phyloP scores from a whole-genome alignment of 345 rosid species.

The Mercurialis annua region DNA sequence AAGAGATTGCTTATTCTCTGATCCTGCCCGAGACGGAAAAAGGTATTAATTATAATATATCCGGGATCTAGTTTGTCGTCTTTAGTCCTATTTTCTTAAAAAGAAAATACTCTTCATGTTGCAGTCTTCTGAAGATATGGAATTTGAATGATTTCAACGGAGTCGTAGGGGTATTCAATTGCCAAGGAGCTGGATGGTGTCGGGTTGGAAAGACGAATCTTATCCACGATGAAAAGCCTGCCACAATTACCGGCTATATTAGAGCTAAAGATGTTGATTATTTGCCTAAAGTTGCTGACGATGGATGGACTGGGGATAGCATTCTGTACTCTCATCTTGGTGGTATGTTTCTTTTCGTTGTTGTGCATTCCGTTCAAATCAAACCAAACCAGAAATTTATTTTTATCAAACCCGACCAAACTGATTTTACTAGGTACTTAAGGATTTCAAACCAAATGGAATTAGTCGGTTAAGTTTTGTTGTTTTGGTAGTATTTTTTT shows the following conservation, averaged over 20 bases:
- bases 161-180: slow-evolving; percentile 57
- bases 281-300: slow-evolving; percentile 46
- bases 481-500: no score
- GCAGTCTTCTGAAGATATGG: slow-evolving; percentile 66
- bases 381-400: no score
- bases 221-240: slow-evolving; percentile 59
- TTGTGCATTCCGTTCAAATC: not conserved
- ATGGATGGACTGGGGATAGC: slow-evolving; percentile 54
- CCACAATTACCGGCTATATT: slow-evolving; percentile 42
- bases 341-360: slow-evolving; percentile 35
- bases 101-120: not conserved
- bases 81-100: not conserved
- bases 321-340: slow-evolving; percentile 52
- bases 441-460: no score
- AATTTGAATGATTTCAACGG: slow-evolving; percentile 57
- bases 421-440: no score
- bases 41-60: slow-evolving; percentile 29
- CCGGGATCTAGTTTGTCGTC: not conserved
- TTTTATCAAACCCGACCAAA: no score
- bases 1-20: slow-evolving; percentile 58
- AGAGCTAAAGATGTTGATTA: slow-evolving; percentile 55
- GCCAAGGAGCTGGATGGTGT: slow-evolving; percentile 78
- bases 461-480: no score
- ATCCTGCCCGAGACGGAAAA: slow-evolving; percentile 60
- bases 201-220: slow-evolving; percentile 49